A percentile compares a stretch with the other conserved stretches of the same genome.
These are phyloP conservation scores for Triticum timopheevii DNA, from an alignment of 176 grass and related monocot genomes.

Conservation along the genomic window DNA sequence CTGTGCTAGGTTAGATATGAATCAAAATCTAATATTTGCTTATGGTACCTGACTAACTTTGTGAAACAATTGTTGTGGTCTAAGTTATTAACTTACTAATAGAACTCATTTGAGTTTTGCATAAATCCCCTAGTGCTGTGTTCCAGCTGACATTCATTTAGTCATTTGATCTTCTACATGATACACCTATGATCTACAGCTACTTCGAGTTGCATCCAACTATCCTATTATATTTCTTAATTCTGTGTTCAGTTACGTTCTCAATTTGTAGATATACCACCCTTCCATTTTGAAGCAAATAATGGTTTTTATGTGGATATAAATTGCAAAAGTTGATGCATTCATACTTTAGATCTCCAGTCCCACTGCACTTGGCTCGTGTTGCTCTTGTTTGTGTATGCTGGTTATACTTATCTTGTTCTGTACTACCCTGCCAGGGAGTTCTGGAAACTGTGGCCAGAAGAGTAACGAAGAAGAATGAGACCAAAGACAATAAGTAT, in stretches of 20 bases:
- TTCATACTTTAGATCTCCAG: background rate
- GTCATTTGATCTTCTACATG: background rate
- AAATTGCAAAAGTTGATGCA: background rate
- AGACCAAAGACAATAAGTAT: constrained; percentile 99
- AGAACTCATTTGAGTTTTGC: background rate
- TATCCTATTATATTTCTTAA: background rate
- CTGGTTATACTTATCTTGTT: constrained; percentile 25
- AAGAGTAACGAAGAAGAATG: constrained; percentile 94
- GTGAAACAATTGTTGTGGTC: background rate
- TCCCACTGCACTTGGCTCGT: background rate
- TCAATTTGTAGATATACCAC: background rate
- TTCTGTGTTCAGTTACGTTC: background rate
- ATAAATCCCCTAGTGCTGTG: background rate
- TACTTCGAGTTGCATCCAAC: background rate
- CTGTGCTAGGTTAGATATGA: background rate
- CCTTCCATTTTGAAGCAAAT: background rate
- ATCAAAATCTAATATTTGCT: background rate
- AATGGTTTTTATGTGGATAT: background rate
- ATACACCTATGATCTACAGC: background rate
- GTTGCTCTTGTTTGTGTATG: background rate
- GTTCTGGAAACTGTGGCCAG: constrained; percentile 96
- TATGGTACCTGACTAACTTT: background rate
- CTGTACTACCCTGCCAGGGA: constrained; percentile 50
- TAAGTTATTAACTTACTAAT: constrained; percentile 6
- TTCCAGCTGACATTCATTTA: background rate